These are phyloP conservation scores for Thuidium tamariscinum DNA, from an alignment of 225 moss, liverwort and hornwort genomes.

Conservation along the genomic window DNA sequence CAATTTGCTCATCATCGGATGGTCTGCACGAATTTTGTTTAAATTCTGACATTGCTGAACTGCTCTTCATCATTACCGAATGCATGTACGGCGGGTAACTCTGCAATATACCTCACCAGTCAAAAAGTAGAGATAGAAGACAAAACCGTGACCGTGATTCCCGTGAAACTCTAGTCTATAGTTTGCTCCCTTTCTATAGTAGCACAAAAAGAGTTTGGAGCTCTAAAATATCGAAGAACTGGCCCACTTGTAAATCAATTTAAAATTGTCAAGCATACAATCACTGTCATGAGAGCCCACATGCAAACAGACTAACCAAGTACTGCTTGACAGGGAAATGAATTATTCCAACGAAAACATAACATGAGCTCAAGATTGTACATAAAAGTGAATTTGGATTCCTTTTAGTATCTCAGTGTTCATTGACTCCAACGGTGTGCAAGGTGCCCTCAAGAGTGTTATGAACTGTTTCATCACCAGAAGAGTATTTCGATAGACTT, in stretches of 20 bases:
- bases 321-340: neutral
- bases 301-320: neutral
- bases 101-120: constrained; percentile 1
- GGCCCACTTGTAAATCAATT: neutral
- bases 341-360: neutral
- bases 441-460: neutral
- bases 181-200: neutral
- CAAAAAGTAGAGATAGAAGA: neutral
- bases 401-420: neutral
- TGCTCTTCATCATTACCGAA: constrained; percentile 11
- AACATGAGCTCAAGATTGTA: neutral
- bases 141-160: neutral
- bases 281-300: neutral
- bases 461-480: neutral
- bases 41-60: constrained; percentile 6
- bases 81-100: neutral
- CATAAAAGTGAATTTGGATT: neutral
- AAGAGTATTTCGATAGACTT: neutral
- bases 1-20: neutral
- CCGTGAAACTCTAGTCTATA: neutral
- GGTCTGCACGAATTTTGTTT: neutral
- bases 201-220: neutral
- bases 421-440: neutral
- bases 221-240: neutral
- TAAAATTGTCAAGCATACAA: neutral